These are phyloP conservation scores for Fusarium solani-melongenae DNA, from an alignment of 2,329 filamentous ascomycete species.

Conservation along the genomic window DNA sequence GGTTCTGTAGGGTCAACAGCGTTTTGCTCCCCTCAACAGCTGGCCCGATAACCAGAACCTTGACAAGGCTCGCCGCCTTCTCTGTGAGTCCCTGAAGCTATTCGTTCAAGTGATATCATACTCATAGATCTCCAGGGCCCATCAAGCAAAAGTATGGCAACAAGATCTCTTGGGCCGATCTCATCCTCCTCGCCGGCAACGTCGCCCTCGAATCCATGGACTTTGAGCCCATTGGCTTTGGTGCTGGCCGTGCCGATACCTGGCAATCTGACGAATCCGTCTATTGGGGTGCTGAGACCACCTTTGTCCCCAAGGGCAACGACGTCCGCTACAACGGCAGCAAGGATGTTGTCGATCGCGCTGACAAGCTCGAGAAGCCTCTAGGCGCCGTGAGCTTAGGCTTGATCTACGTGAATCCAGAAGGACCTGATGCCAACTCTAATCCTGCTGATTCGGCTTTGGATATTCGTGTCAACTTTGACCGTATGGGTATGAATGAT, in stretches of 20 bases:
- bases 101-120: accelerated
- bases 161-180: slow-evolving; percentile 84
- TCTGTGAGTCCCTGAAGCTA: slow-evolving; percentile 57
- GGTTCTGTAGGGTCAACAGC: slow-evolving; percentile 70
- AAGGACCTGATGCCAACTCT: slow-evolving; percentile 78
- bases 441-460: slow-evolving; percentile 75
- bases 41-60: slow-evolving; percentile 84
- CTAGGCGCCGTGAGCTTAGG: no score
- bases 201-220: slow-evolving; percentile 83
- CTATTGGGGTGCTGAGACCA: slow-evolving; percentile 81
- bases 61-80: slow-evolving; percentile 82
- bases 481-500: slow-evolving; percentile 86
- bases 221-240: slow-evolving; percentile 78
- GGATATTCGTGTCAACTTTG: slow-evolving; percentile 80
- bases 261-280: slow-evolving; percentile 81
- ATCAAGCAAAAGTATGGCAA: slow-evolving; percentile 88
- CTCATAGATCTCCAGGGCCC: slow-evolving; percentile 55
- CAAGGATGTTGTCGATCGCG: slow-evolving; percentile 65
- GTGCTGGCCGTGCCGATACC: slow-evolving; percentile 76
- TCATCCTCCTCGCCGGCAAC: slow-evolving; percentile 78
- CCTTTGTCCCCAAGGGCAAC: slow-evolving; percentile 74
- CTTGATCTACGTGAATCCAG: slow-evolving; percentile 87
- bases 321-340: slow-evolving; percentile 74
- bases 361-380: slow-evolving; percentile 71
- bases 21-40: slow-evolving; percentile 82